phyloP scores from a whole-genome alignment of 192 early-diverging fungal genomes.

The Thoreauomyces humboldtii region DNA sequence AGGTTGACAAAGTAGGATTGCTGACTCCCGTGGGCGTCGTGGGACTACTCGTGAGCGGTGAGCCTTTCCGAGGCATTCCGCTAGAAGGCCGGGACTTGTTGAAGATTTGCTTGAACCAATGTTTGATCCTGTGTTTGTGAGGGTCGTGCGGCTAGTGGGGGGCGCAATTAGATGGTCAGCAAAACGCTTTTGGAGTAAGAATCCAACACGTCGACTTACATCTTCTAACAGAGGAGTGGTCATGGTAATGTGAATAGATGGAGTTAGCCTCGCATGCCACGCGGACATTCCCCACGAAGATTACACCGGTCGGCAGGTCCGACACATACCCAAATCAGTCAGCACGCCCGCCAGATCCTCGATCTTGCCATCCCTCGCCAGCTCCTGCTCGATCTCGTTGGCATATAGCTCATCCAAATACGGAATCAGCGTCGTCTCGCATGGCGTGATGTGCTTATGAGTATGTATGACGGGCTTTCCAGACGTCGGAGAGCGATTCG shows the following conservation, averaged over 20 bases:
- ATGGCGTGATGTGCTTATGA: slow-evolving; percentile 35
- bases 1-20: too few relatives aligned
- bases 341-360: slow-evolving; percentile 2
- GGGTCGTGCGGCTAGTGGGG: not conserved
- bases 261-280: not conserved
- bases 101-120: slow-evolving; percentile 5
- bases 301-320: not conserved
- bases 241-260: not conserved
- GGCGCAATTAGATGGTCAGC: not conserved
- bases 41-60: too few relatives aligned
- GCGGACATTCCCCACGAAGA: not conserved
- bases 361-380: slow-evolving; percentile 10
- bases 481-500: slow-evolving; percentile 4
- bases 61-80: too few relatives aligned
- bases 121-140: slow-evolving; percentile 2
- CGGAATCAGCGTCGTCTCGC: slow-evolving; percentile 56
- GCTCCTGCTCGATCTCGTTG: slow-evolving; percentile 43
- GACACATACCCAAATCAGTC: not conserved
- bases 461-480: not conserved
- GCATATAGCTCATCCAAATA: slow-evolving; percentile 45
- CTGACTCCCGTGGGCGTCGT: too few relatives aligned
- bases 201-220: too few relatives aligned
- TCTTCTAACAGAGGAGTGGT: not conserved
- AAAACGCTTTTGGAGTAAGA: not conserved
- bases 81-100: too few relatives aligned